Base-by-base conservation (phyloP, 2,329 filamentous ascomycete species). In the Tolypocladium cylindrosporum region DNA sequence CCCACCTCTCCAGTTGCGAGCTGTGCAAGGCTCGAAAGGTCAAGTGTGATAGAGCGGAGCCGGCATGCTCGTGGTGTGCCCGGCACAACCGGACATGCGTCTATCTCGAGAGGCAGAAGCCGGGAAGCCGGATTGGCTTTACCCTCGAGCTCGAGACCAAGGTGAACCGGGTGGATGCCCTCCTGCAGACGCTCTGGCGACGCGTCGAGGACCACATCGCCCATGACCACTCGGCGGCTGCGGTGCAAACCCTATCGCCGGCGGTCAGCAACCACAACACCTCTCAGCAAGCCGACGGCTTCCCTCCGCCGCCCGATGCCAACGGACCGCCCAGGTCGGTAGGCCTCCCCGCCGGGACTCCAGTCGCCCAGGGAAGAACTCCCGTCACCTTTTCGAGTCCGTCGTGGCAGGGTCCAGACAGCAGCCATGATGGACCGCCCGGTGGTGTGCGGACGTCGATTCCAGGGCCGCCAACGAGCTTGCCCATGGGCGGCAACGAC, bases 101-200 rank as follows among this genome's bases (percentile, higher is more conserved):
- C 68, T 89, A 89, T 68, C 84, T 83, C 60, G 86, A 88, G 65
- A 78, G 86, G 48, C 88, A 88, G 73, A 89, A 88, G 68, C 85
- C 86, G 9, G 86, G 87, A 2, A 76, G 82, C 42, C 75, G 82
- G 37, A 80, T 84, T 64, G 84, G 83, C 51, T 85, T 85, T 68
- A 82, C 82, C 16, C 74, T 83, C 55, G 84, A 87, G 70, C 76
- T 86, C 6, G 83, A 79, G 63, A 72, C 73, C 55, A 85, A 77
- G 70, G 79, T 71, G 66, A 83, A 74, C 70, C 78, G 68, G 66
- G 80, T 85, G 58, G 75, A 83, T 60, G 74, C 74, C 0, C 62
- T 76, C 13, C 63, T 77, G 24, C 74, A 76, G 52, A 73, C 71
- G 0, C 64, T 76, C 3, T 75, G 75, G 2, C 71, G 75, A 13